Evolutionary conservation across 768 basidiomycete genomes (phyloP), one percentile per base, ranked within the genome.

Genomic region (Russula dissimulans): DNA sequence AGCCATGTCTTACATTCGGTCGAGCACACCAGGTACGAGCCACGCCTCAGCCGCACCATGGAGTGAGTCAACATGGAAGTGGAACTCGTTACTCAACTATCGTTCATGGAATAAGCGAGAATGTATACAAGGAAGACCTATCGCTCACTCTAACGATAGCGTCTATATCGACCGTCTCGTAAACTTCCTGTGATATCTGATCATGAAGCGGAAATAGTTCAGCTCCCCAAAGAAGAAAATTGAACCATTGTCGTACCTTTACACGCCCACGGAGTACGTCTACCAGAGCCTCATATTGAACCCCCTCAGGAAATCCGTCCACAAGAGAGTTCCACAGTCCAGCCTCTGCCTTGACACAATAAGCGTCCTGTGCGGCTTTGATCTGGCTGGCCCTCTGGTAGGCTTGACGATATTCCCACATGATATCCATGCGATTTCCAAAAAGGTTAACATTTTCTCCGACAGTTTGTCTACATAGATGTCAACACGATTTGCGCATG

Each of bases 191-290:
- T 3, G 82, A 79, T 51, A 87, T 75, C 84, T 86, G 60, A 22
- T 41, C 32, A 38, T 10, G 47, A 36, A 11, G 36, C 39, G 22
- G 22, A 42, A 38, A 50, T 22, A 52, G 48, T 31, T 42, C 14
- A 43, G 14, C 36, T 26, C 32, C 12, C 36, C n/a, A 15, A 39
- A 31, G 47, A 44, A 42, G 46, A 39, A 18, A 46, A n/a, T 14
- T 42, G 39, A 46, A 34, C 36, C 7, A 22, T 48, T 8, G 44
- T 46, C 67, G 50, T 15, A 84, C 87, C 81, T 91, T 94, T 69
- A 94, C 91, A 57, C 83, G 85, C 8, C 93, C 93, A 43, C 93
- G 79, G 50, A 94, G 77, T 38, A 92, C 89, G 62, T 92, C 90
- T 4, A 91, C 84, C 34, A 94, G 74, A 59, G 82, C 80, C 66